These are phyloP conservation scores for Penicillium angulare DNA, from an alignment of 495 filamentous ascomycete species.

Conservation along the genomic window DNA sequence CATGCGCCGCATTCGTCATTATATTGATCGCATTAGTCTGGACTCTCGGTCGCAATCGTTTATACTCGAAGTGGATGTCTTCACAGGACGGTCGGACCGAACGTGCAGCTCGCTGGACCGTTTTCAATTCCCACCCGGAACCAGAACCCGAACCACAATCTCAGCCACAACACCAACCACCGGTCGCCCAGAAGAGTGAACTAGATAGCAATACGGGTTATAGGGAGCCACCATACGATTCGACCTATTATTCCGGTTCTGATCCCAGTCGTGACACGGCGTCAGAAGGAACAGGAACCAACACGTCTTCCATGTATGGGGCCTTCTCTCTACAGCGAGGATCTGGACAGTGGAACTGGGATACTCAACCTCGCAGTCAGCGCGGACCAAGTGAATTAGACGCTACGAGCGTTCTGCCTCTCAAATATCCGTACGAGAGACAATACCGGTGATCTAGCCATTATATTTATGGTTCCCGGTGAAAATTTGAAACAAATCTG, in stretches of 20 bases:
- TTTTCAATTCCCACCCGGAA: slow-evolving; percentile 23
- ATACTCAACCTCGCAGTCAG: slow-evolving; percentile 5
- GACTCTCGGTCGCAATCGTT: slow-evolving; percentile 37
- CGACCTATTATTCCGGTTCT: slow-evolving; percentile 9
- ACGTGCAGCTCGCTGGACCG: slow-evolving; percentile 31
- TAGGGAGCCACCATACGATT: slow-evolving; percentile 6
- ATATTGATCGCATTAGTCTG: slow-evolving; percentile 39
- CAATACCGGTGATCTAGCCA: not conserved
- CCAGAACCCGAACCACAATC: too few relatives aligned
- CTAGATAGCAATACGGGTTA: slow-evolving; percentile 9
- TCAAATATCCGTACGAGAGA: not conserved
- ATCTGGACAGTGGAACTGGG: slow-evolving; percentile 29
- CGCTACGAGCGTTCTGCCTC: not conserved
- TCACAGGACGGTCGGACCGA: slow-evolving; percentile 32
- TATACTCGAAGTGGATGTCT: slow-evolving; percentile 37
- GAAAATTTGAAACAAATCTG: not conserved
- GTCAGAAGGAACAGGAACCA: not conserved
- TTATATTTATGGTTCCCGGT: not conserved
- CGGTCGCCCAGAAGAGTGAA: slow-evolving; percentile 19
- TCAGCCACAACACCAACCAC: too few relatives aligned
- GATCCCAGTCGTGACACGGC: not conserved
- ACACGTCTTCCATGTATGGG: not conserved
- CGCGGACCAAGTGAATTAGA: slow-evolving; percentile 30
- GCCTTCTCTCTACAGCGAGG: not conserved
- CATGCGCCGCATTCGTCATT: slow-evolving; percentile 27